Evolutionary conservation across 2,329 filamentous ascomycete genomes (phyloP).

Genomic region (Xylaria arbuscula): DNA sequence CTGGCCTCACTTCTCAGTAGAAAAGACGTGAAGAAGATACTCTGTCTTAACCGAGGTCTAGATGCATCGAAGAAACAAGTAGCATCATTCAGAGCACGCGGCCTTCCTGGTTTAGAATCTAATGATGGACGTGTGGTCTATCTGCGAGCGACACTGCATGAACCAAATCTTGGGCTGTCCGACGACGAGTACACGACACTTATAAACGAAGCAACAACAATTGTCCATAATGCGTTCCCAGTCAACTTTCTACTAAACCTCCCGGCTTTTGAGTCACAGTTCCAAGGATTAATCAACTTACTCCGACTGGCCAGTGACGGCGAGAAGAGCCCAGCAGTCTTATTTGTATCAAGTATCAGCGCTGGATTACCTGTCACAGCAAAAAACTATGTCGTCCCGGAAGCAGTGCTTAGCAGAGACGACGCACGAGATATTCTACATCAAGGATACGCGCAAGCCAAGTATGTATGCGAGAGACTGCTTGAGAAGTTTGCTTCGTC

Average conservation of each 20-base stretch:
- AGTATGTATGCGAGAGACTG: conserved; percentile 45
- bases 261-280: conserved; percentile 37
- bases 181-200: conserved; percentile 31
- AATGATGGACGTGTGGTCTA: conserved; percentile 35
- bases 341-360: conserved; percentile 46
- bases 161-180: conserved; percentile 36
- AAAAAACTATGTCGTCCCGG: conserved; percentile 32
- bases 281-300: conserved; percentile 34
- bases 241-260: conserved; percentile 44
- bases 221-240: conserved; percentile 44
- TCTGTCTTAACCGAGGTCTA: conserved; percentile 29
- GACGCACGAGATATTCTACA: conserved; percentile 28
- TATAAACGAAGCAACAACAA: conserved; percentile 31
- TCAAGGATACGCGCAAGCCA: conserved; percentile 47
- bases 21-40: conserved; percentile 18
- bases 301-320: conserved; percentile 33
- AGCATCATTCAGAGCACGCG: conserved; percentile 23
- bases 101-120: background rate
- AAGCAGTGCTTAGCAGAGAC: conserved; percentile 39
- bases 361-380: conserved; percentile 36
- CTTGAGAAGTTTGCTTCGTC: conserved; percentile 36
- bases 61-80: conserved; percentile 4
- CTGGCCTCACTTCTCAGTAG: conserved; percentile 24
- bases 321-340: conserved; percentile 26
- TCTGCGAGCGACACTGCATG: conserved; percentile 33